Conservation (phyloP, 768 basidiomycete species). For the Multifurca ochricompacta region DNA sequence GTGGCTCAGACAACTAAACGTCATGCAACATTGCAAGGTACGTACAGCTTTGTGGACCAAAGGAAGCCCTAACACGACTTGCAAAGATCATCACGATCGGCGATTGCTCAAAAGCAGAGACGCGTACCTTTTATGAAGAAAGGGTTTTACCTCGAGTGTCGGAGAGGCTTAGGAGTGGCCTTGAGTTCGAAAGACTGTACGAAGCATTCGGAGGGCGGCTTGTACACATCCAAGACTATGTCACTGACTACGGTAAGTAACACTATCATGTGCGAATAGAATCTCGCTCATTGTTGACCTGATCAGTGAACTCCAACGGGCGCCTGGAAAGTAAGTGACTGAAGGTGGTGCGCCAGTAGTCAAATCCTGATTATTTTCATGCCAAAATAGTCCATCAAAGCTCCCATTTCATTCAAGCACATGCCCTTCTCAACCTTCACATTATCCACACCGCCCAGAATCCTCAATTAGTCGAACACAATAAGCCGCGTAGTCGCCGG, state of each 20-base stretch:
- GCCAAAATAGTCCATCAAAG: slow-evolving; percentile 55
- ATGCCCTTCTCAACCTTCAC: slow-evolving; percentile 75
- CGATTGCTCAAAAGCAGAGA: slow-evolving; percentile 69
- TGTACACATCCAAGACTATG: slow-evolving; percentile 75
- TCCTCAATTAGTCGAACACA: slow-evolving; percentile 26
- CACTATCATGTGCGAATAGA: neutral
- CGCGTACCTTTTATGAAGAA: slow-evolving; percentile 56
- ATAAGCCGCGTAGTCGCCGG: slow-evolving; percentile 23
- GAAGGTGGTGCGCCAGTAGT: neutral
- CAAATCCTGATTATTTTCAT: neutral
- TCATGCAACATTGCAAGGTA: slow-evolving; percentile 80
- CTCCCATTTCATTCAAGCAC: slow-evolving; percentile 81
- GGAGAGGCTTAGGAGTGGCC: slow-evolving; percentile 41
- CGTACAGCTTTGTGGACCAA: neutral
- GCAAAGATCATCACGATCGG: slow-evolving; percentile 70
- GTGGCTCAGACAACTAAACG: slow-evolving; percentile 71
- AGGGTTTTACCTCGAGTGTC: slow-evolving; percentile 63
- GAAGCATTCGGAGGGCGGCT: slow-evolving; percentile 80
- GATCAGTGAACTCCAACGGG: slow-evolving; percentile 66
- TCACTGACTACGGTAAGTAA: slow-evolving; percentile 59
- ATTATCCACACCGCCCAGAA: slow-evolving; percentile 78
- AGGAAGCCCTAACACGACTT: neutral
- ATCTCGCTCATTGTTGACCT: neutral
- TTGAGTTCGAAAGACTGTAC: slow-evolving; percentile 68
- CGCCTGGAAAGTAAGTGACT: slow-evolving; percentile 52